phyloP scores from a whole-genome alignment of 106 monocot species.

The Dioscorea alata region DNA sequence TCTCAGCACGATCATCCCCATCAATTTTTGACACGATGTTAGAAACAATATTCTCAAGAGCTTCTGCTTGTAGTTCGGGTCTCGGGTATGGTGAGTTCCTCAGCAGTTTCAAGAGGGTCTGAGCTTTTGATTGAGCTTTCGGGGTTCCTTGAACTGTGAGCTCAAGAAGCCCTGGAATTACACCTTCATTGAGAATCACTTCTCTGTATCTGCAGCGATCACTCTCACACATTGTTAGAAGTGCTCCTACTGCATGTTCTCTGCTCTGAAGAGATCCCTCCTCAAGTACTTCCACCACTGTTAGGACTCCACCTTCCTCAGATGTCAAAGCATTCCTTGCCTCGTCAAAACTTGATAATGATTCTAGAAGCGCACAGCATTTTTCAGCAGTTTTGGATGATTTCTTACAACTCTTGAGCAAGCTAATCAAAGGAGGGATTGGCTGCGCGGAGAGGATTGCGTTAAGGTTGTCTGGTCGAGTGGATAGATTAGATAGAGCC shows the following conservation, averaged over 20 bases:
- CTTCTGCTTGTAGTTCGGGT: slow-evolving; percentile 25
- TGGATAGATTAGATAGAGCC: slow-evolving; percentile 78
- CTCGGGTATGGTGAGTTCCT: slow-evolving; percentile 30
- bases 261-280: slow-evolving; percentile 40
- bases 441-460: slow-evolving; percentile 42
- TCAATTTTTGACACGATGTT: slow-evolving; percentile 47
- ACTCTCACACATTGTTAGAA: slow-evolving; percentile 46
- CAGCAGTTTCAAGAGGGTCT: slow-evolving; percentile 31
- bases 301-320: slow-evolving; percentile 62
- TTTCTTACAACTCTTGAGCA: slow-evolving; percentile 53
- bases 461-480: slow-evolving; percentile 33
- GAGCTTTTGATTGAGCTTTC: slow-evolving; percentile 36
- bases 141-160: slow-evolving; percentile 65
- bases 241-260: slow-evolving; percentile 45
- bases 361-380: slow-evolving; percentile 63
- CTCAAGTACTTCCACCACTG: slow-evolving; percentile 79
- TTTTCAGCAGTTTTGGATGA: slow-evolving; percentile 74
- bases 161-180: slow-evolving; percentile 64
- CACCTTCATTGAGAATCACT: slow-evolving; percentile 61
- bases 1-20: slow-evolving; percentile 30
- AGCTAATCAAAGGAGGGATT: slow-evolving; percentile 38
- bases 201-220: slow-evolving; percentile 43
- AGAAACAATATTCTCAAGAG: slow-evolving; percentile 39
- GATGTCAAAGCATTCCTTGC: slow-evolving; percentile 35
- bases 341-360: slow-evolving; percentile 43